Base-by-base conservation (phyloP, 257 asterid species). In the Ilex aquifolium region DNA sequence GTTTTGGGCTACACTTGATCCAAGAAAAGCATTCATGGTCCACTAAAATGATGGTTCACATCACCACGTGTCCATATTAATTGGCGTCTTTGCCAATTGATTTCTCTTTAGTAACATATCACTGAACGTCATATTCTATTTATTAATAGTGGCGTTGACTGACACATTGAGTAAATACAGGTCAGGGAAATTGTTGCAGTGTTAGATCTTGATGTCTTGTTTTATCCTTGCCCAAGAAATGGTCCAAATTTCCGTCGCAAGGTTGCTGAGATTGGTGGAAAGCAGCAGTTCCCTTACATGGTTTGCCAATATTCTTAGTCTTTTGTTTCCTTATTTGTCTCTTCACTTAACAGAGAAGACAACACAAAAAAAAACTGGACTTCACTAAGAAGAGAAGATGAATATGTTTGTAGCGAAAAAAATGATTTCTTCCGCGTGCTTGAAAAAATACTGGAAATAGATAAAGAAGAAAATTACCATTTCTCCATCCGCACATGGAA, bases 161-260 rank as follows among this genome's bases (percentile, higher is more conserved):
- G 13, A 49, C 31, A 56, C 32, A 21, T 36, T 46, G 27, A 31
- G 17, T 29, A 64, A 17, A 66, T 63, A 53, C 83, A 92, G 98
- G 97, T 92, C 60, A 82, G 98, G 56, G 98, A 89, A 87, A 87
- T 89, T 63, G 90, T 92, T 59, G 62, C 91, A 52, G 55, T 77
- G 71, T 81, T 92, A 80, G 98, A 92, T 74, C 97, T 92, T 76
- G 97, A 92, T 36, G 87, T 92, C 52, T 72, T 92, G 72, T 92
- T 69, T 64, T 89, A 92, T 78, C 99, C 99, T 46, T 92, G 99
- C 69, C 99, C 99, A 55, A 79, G 79, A 81, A 89, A 87, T 66
- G 95, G 96, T 69, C 99, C 93, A 39, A 89, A 82, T 60, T 92
- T 87, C 49, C 93, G 97, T 57, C 90, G 93, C 70, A 82, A 75